A percentile compares a stretch with the other conserved stretches of the same genome.
Conservation (phyloP, 441 rosid species). For the Eutrema salsugineum region DNA sequence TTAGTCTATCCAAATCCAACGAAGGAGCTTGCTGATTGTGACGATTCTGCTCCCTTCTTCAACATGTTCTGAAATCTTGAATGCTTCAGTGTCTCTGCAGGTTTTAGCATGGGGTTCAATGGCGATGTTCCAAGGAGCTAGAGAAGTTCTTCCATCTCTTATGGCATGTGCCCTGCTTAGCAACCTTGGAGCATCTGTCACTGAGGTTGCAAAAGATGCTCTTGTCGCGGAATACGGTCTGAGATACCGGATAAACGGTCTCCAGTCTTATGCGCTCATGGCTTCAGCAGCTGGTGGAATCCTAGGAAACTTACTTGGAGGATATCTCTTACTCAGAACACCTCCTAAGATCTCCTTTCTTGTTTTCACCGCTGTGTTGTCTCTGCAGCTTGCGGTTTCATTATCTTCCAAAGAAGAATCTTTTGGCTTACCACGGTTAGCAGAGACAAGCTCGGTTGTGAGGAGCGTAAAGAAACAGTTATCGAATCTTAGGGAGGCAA, state of each 20-base stretch:
- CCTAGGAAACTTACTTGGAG: conserved; percentile 71
- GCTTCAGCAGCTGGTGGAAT: conserved; percentile 77
- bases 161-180: conserved; percentile 62
- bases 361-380: conserved; percentile 43
- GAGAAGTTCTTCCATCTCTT: conserved; percentile 57
- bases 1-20: conserved; percentile 24
- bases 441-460: conserved; percentile 34
- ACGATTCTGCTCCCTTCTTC: not conserved
- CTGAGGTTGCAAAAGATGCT: conserved; percentile 85
- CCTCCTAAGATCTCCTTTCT: conserved; percentile 54
- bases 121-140: conserved; percentile 52
- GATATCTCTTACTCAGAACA: conserved; percentile 48
- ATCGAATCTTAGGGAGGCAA: conserved; percentile 46
- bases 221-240: conserved; percentile 79
- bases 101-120: conserved; percentile 69
- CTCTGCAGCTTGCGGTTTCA: conserved; percentile 53
- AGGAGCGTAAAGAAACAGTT: conserved; percentile 47
- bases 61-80: not conserved
- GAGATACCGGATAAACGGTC: conserved; percentile 39
- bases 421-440: conserved; percentile 43
- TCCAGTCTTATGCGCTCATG: conserved; percentile 80
- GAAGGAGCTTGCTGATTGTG: not conserved
- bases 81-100: conserved; percentile 60
- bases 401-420: conserved; percentile 43
- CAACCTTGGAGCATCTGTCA: conserved; percentile 76